Conservation (phyloP, 2,329 filamentous ascomycete genomes). For the Apiospora hydei region DNA sequence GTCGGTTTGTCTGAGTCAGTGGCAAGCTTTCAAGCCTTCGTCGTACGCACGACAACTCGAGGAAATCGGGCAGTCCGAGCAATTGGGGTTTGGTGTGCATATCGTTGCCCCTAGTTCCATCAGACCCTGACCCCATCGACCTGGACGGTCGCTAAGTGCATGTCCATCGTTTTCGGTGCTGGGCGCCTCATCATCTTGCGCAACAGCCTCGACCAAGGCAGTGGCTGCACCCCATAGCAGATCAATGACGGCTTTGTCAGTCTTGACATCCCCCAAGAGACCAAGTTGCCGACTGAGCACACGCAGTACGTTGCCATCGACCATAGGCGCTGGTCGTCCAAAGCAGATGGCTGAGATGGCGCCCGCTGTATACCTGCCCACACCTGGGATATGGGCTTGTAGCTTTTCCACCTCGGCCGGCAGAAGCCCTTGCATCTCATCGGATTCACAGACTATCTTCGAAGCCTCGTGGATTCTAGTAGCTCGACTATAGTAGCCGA, state of each 20-base stretch:
- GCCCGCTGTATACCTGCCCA: conserved; percentile 69
- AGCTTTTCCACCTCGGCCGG: conserved; percentile 55
- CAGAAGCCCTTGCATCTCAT: conserved; percentile 53
- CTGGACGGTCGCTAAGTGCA: conserved; percentile 56
- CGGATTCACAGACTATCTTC: conserved; percentile 54
- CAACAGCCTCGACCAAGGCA: conserved; percentile 59
- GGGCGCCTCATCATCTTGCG: conserved; percentile 44
- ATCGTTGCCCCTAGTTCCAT: conserved; percentile 72
- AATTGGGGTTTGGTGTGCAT: conserved; percentile 66
- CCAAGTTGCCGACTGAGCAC: conserved; percentile 68
- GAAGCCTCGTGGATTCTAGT: conserved; percentile 66
- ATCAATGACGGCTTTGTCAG: conserved; percentile 60
- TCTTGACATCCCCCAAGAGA: conserved; percentile 62
- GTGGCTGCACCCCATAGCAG: conserved; percentile 66
- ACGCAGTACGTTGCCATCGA: conserved; percentile 69
- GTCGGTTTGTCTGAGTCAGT: background rate
- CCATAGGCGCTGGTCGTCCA: conserved; percentile 64
- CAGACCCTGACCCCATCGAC: conserved; percentile 68
- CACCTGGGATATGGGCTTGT: conserved; percentile 61
- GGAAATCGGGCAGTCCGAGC: conserved; percentile 57
- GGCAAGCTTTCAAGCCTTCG: conserved; percentile 51
- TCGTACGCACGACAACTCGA: conserved; percentile 58
- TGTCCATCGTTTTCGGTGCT: conserved; percentile 29
- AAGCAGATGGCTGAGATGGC: conserved; percentile 70
- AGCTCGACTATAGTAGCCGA: conserved; percentile 72